Evolutionary conservation across 148 eudicot genomes (phyloP), one percentile per base, ranked within the genome.

Genomic region (Polygonum maritimum): DNA sequence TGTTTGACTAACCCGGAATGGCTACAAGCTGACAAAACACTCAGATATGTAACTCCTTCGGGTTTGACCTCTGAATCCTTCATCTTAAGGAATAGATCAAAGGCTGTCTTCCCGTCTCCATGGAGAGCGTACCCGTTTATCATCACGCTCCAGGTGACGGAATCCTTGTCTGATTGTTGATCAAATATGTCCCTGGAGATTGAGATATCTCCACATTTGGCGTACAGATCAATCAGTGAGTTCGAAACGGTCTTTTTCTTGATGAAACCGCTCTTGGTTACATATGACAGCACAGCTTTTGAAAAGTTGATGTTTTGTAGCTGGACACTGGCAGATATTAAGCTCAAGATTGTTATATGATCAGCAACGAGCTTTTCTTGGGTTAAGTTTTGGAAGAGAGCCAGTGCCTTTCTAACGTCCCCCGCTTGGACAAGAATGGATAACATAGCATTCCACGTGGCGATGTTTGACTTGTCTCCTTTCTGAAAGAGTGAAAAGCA

Each of bases 391-490:
- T 36, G 45, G 51, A 89, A 88, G 62, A 86, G 65, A 57, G 70
- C 40, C 52, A 86, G 62, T 51, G 85, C 84, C 16, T 44, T 76
- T 26, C 76, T 49, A 18, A 81, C 77, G 18, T 83, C 76, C 14
- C 83, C 72, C 74, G 78, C 76, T 48, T 84, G 83, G 38, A 89
- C 77, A 70, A 81, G 62, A 44, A 82, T 82, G 39, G 92, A 88
- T 38, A 89, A 77, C 81, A 89, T 71, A 44, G 89, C 79, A 80
- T 91, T 91, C 93, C 97, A 91, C 57, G 87, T 49, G 55, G 87
- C 80, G 76, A 87, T 83, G 52, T 84, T 82, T 54, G 21, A 70
- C 70, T 82, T 83, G 47, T 81, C 85, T 60, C 85, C 91, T 31
- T 69, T 58, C 38, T 82, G 74, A 84, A 91, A 91, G 52, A 91